Conservation (phyloP, 2,329 filamentous ascomycete species). For the Xylaria arbuscula region DNA sequence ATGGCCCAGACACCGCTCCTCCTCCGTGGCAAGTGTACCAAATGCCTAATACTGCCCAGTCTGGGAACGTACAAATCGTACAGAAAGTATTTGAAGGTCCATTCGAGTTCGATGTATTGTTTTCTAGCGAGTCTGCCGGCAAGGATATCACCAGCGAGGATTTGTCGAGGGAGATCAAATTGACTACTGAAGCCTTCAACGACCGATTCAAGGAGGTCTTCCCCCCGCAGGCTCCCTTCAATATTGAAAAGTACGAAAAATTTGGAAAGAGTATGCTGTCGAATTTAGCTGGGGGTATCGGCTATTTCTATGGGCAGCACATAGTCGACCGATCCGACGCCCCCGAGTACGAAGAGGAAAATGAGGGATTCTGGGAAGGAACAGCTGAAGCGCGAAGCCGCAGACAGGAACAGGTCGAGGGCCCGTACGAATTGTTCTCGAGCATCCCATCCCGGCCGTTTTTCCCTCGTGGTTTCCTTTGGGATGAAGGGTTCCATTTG, state of each 20-base stretch:
- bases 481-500: conserved; percentile 98
- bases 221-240: conserved; percentile 79
- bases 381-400: conserved; percentile 80
- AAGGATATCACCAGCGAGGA: conserved; percentile 68
- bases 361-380: conserved; percentile 95
- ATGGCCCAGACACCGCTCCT: conserved; percentile 71
- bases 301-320: conserved; percentile 91
- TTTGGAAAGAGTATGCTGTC: conserved; percentile 94
- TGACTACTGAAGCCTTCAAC: conserved; percentile 74
- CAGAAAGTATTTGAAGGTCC: conserved; percentile 91
- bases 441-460: conserved; percentile 93
- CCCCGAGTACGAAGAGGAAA: conserved; percentile 93
- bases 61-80: conserved; percentile 85
- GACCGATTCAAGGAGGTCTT: conserved; percentile 80
- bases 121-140: conserved; percentile 78
- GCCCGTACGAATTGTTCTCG: conserved; percentile 89
- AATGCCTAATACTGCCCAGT: conserved; percentile 73
- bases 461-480: conserved; percentile 95
- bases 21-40: conserved; percentile 89
- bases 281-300: conserved; percentile 92
- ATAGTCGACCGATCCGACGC: conserved; percentile 91
- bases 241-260: conserved; percentile 74
- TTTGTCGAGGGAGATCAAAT: conserved; percentile 75
- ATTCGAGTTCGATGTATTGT: conserved; percentile 94
- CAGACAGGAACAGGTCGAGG: conserved; percentile 76